These are phyloP conservation scores for Saturnispora saitoi DNA, from an alignment of 805 yeast genomes.

Conservation along the genomic window DNA sequence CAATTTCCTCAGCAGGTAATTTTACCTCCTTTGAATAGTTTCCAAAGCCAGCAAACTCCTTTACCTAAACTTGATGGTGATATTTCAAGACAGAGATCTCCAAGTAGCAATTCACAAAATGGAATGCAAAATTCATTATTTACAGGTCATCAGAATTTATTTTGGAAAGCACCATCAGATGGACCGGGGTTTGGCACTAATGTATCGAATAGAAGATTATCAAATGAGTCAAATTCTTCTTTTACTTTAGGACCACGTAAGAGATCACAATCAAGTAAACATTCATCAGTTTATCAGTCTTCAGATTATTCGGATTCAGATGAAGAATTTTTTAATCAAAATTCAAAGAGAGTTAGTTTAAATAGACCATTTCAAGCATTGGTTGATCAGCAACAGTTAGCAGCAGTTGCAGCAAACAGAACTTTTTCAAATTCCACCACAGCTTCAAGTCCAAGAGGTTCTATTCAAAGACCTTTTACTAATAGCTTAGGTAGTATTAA, in stretches of 20 bases:
- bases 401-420: slow-evolving; percentile 1
- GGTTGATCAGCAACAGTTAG: slow-evolving; percentile 1
- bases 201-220: slow-evolving; percentile 25
- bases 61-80: neutral
- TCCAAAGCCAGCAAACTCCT: neutral
- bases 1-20: slow-evolving; percentile 15
- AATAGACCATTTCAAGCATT: slow-evolving; percentile 1
- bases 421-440: neutral
- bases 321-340: slow-evolving; percentile 24
- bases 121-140: neutral
- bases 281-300: neutral
- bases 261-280: neutral
- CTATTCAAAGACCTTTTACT: neutral
- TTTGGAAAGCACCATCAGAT: slow-evolving; percentile 58
- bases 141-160: slow-evolving; percentile 22
- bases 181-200: slow-evolving; percentile 31
- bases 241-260: slow-evolving; percentile 17
- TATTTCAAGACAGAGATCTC: slow-evolving; percentile 13
- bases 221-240: slow-evolving; percentile 43
- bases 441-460: neutral
- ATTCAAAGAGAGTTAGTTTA: slow-evolving; percentile 9
- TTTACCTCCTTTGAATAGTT: slow-evolving; percentile 21
- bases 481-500: slow-evolving; percentile 2
- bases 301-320: slow-evolving; percentile 28
- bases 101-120: slow-evolving; percentile 12